Evolutionary conservation across 2,329 filamentous ascomycete species (phyloP).

Genomic region (Rasamsonia emersonii): DNA sequence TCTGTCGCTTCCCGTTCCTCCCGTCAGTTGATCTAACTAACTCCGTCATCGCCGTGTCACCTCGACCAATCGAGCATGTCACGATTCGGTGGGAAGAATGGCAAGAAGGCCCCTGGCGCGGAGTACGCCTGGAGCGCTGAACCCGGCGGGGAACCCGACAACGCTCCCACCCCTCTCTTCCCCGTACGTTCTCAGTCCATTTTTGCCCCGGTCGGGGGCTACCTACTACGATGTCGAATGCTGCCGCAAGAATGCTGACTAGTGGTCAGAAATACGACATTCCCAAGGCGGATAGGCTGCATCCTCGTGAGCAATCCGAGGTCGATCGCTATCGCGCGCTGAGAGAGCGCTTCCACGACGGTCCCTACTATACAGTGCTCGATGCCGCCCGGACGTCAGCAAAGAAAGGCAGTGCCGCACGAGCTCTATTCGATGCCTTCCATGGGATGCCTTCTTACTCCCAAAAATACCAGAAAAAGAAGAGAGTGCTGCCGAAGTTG

Average conservation of each 20-base stretch:
- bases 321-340: conserved; percentile 44
- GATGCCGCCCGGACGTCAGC: conserved; percentile 30
- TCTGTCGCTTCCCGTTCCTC: no score
- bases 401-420: conserved; percentile 36
- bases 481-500: conserved; percentile 47
- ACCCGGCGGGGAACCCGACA: conserved; percentile 31
- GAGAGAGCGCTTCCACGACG: conserved; percentile 49
- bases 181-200: conserved; percentile 29
- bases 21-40: no score
- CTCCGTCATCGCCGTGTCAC: no score
- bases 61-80: no score
- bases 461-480: conserved; percentile 49
- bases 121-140: conserved; percentile 35
- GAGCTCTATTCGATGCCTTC: conserved; percentile 51
- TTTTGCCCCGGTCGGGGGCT: no score
- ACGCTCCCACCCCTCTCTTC: conserved; percentile 39
- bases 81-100: conserved; percentile 30
- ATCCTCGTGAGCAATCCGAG: conserved; percentile 36
- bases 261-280: conserved; percentile 29
- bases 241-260: neutral
- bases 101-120: conserved; percentile 30
- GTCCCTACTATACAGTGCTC: conserved; percentile 51
- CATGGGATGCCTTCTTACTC: conserved; percentile 54
- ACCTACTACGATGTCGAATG: neutral
- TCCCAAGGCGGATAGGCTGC: conserved; percentile 24